Evolutionary conservation across 192 early-diverging fungal genomes (phyloP).

Genomic region (Podila epigama): DNA sequence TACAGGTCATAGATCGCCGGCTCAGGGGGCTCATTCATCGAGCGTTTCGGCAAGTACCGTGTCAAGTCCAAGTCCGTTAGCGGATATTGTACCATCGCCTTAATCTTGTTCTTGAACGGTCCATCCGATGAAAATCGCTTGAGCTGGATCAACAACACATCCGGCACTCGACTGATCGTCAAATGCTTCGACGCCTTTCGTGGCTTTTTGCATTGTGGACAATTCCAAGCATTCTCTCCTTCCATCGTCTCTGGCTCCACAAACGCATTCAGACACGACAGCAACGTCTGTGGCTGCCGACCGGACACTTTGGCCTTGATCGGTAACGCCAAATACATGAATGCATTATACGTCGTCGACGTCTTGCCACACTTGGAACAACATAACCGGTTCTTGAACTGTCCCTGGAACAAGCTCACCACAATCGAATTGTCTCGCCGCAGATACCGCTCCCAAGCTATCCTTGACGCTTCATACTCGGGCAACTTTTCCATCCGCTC

Average conservation of each 20-base stretch:
- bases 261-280: constrained; percentile 88
- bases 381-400: constrained; percentile 68
- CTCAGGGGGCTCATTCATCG: neutral
- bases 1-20: constrained; percentile 78
- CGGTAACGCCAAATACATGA: constrained; percentile 92
- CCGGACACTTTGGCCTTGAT: constrained; percentile 69
- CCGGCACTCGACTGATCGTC: constrained; percentile 81
- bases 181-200: constrained; percentile 81
- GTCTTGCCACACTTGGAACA: constrained; percentile 78
- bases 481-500: constrained; percentile 72
- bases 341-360: constrained; percentile 88
- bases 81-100: constrained; percentile 87
- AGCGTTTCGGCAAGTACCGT: constrained; percentile 52
- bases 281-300: constrained; percentile 66
- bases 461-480: constrained; percentile 61
- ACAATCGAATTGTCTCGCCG: constrained; percentile 81
- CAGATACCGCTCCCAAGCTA: constrained; percentile 82
- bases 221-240: constrained; percentile 91
- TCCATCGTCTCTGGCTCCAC: constrained; percentile 86
- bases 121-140: constrained; percentile 95
- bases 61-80: constrained; percentile 68
- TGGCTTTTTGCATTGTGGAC: constrained; percentile 79
- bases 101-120: constrained; percentile 93
- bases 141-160: constrained; percentile 91
- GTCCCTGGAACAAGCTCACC: constrained; percentile 92